Base-by-base conservation (phyloP, 805 yeast genomes). In the Ogataea haglerorum region DNA sequence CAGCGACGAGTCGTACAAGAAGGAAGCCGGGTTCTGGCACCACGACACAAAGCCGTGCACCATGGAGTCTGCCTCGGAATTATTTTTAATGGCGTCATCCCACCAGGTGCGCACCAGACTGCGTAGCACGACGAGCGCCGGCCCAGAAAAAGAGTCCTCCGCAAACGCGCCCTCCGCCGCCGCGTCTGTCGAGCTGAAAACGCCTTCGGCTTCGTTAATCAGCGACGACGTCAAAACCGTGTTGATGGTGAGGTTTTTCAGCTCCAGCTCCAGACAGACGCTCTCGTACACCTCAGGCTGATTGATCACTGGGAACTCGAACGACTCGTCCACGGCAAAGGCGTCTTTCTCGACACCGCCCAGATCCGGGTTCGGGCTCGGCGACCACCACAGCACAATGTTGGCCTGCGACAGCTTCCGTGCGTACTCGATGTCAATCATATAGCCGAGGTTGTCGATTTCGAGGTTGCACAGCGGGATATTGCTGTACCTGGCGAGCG, bases 301-400 rank as follows among this genome's bases (percentile, higher is more conserved):
- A 60, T 85, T 87, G 45, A 87, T 75, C 1, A 72, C 70, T 10
- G 95, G 90, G 49, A 87, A 81, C 25, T 77, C 79, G 31, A 81
- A 65, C 25, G 63, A 66, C 38, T 80, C 82, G 43, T 78, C 84
- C 48, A 69, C 61, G 10, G 63, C 52, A 16, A 68, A 48, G 8
- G 65, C 68, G 53, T 85, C 93, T 51, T 73, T 76, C 58, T 88
- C 90, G 30, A 67, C 56, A 1, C 95, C 96, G 22, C 96, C 97
- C 54, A 77, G 82, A 55, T 88, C 96, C 0, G 96, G 91, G 32
- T 74, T 62, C 1, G 91, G 85, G 14, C 72, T 70, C 3, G 81
- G 76, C 0, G 95, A 85, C 98, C 99, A 93, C 98, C 99, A 93
- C 22, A 95, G 65, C 5, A 91, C 82, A 29, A 85, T 75, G 45